Evolutionary conservation across 441 rosid species (phyloP).

Genomic region (Croton setiger): DNA sequence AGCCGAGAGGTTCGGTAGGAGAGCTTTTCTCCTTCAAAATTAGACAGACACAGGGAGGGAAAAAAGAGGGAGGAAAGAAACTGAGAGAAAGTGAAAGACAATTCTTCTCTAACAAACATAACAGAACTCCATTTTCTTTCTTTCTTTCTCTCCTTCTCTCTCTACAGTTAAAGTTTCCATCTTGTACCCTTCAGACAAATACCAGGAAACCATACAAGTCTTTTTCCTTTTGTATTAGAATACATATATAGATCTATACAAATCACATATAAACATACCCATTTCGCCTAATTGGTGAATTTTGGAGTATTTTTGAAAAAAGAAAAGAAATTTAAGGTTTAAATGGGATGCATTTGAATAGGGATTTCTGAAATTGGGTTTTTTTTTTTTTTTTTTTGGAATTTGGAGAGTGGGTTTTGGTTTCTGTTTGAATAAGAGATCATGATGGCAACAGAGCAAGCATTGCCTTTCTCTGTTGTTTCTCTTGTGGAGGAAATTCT

Average conservation of each 20-base stretch:
- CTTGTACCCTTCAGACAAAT: slow-evolving; percentile 3
- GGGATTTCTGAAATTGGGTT: slow-evolving; percentile 12
- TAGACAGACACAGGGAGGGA: slow-evolving; percentile 24
- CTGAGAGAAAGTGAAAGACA: slow-evolving; percentile 27
- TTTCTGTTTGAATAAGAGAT: slow-evolving; percentile 15
- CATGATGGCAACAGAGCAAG: slow-evolving; percentile 49
- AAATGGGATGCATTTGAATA: slow-evolving; percentile 15
- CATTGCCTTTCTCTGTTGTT: slow-evolving; percentile 45
- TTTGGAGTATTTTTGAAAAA: slow-evolving; percentile 5
- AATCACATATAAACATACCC: not conserved
- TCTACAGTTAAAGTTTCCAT: not conserved
- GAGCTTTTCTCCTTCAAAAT: slow-evolving; percentile 41
- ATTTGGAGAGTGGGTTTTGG: slow-evolving; percentile 2
- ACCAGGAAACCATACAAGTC: slow-evolving; percentile 7
- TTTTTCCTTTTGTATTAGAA: not conserved
- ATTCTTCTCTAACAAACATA: not conserved
- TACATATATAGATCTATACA: not conserved
- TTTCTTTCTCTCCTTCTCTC: slow-evolving; percentile 10
- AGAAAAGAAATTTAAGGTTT: not conserved
- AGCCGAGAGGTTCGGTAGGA: slow-evolving; percentile 45
- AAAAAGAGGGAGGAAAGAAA: slow-evolving; percentile 20
- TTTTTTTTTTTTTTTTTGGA: not conserved
- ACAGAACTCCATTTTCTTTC: slow-evolving; percentile 11
- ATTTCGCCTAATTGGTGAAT: slow-evolving; percentile 4
- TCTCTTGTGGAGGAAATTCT: slow-evolving; percentile 84